Evolutionary conservation across 179 eudicot species (phyloP).

Genomic region (Drosera spatulata): DNA sequence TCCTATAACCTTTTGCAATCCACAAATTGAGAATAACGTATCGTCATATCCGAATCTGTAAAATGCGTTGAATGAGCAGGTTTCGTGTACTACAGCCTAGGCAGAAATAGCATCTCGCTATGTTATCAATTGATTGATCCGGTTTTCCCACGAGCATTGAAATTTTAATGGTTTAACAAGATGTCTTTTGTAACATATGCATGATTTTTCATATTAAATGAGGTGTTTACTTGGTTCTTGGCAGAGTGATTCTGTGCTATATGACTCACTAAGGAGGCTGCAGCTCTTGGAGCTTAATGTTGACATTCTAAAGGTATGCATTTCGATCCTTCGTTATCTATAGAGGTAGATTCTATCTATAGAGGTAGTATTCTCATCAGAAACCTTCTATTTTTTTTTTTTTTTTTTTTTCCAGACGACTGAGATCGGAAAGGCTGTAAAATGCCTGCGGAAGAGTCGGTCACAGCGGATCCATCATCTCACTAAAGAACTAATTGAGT

Average conservation of each 20-base stretch:
- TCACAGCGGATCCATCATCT: conserved; percentile 46
- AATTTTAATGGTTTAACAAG: too few species aligned
- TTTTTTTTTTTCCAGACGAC: conserved; percentile 63
- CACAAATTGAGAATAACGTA: too few species aligned
- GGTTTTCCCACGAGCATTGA: too few species aligned
- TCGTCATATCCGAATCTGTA: too few species aligned
- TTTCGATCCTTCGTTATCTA: not conserved
- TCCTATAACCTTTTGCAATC: too few species aligned
- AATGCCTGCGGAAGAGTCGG: conserved; percentile 36
- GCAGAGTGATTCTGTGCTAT: conserved; percentile 65
- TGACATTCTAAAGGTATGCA: conserved; percentile 63
- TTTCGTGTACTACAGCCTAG: too few species aligned
- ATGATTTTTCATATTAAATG: not conserved
- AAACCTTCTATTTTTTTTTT: not conserved
- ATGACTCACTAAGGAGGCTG: conserved; percentile 74
- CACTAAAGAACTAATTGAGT: conserved; percentile 50
- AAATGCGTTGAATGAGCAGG: too few species aligned
- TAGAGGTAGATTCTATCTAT: not conserved
- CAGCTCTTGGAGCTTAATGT: conserved; percentile 69
- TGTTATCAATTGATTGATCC: too few species aligned
- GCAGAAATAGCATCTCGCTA: too few species aligned
- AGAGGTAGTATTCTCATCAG: conserved; percentile 4
- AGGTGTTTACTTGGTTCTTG: conserved; percentile 8
- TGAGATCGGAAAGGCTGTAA: conserved; percentile 70
- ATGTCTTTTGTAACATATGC: too few species aligned